These are phyloP conservation scores for Aspergillus fumigatiaffinis DNA, from an alignment of 2,329 filamentous ascomycete species.

Conservation along the genomic window DNA sequence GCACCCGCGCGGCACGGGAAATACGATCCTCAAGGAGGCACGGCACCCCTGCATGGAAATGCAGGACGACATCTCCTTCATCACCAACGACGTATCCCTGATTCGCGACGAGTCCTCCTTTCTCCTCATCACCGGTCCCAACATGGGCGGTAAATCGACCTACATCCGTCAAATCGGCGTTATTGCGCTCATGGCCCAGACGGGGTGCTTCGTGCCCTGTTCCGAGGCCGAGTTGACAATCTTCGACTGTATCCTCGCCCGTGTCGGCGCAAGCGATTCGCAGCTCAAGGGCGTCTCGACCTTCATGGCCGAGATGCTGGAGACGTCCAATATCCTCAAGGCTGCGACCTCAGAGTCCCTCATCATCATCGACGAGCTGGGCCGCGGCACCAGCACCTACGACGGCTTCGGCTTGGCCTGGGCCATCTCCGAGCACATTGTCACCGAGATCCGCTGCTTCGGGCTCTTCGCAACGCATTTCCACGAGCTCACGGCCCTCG, in stretches of 20 bases:
- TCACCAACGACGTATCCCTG: conserved; percentile 91
- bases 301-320: conserved; percentile 99
- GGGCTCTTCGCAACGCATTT: conserved; percentile 97
- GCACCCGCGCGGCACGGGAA: conserved; percentile 79
- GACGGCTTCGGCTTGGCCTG: conserved; percentile 98
- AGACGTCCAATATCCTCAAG: conserved; percentile 97
- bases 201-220: conserved; percentile 94
- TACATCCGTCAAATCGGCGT: conserved; percentile 98
- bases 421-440: conserved; percentile 97
- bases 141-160: conserved; percentile 98
- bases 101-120: conserved; percentile 78
- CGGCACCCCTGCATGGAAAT: conserved; percentile 98
- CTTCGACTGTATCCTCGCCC: conserved; percentile 93
- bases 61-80: conserved; percentile 97
- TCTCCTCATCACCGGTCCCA: conserved; percentile 93
- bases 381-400: conserved; percentile 94
- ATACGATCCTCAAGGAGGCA: conserved; percentile 86
- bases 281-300: conserved; percentile 97
- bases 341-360: conserved; percentile 91
- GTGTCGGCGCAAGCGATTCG: conserved; percentile 91
- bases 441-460: conserved; percentile 91
- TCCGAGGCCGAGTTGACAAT: conserved; percentile 86
- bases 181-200: conserved; percentile 94
- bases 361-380: conserved; percentile 97
- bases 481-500: conserved; percentile 90